These are phyloP conservation scores for Geotrichum histeridarum DNA, from an alignment of 1,139 yeast species.

Conservation along the genomic window DNA sequence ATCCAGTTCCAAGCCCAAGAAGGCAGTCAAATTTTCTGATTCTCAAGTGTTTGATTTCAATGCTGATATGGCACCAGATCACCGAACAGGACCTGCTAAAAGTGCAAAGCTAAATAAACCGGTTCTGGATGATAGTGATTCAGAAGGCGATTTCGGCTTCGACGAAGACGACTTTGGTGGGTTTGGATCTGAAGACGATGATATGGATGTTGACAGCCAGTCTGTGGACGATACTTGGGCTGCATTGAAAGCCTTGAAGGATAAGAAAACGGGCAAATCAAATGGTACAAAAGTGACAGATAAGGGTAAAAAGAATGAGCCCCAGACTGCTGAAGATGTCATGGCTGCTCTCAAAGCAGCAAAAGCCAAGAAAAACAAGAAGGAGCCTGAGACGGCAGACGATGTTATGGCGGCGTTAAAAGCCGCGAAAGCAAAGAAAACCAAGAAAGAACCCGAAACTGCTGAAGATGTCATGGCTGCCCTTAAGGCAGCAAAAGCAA, in stretches of 20 bases:
- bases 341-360: constrained; percentile 42
- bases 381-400: constrained; percentile 4
- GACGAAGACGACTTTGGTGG: constrained; percentile 19
- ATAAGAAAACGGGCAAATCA: constrained; percentile 22
- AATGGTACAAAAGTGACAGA: constrained; percentile 8
- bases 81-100: constrained; percentile 6
- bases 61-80: constrained; percentile 8
- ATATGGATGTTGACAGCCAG: background rate
- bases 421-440: constrained; percentile 38
- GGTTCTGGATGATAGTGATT: background rate
- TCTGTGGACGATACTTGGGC: constrained; percentile 33
- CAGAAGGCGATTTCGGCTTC: constrained; percentile 19
- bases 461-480: constrained; percentile 40
- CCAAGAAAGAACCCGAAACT: constrained; percentile 17
- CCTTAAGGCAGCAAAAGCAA: constrained; percentile 42
- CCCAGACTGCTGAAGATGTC: constrained; percentile 32
- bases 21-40: constrained; percentile 10
- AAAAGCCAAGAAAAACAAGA: constrained; percentile 17
- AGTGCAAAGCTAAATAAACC: constrained; percentile 7
- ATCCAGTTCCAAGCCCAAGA: background rate
- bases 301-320: constrained; percentile 19
- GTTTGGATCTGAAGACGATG: constrained; percentile 11
- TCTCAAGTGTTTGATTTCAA: constrained; percentile 17
- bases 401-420: constrained; percentile 41
- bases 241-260: constrained; percentile 44